phyloP scores from a whole-genome alignment of 2,329 filamentous ascomycete genomes.

The Myriosclerotinia duriaeana region DNA sequence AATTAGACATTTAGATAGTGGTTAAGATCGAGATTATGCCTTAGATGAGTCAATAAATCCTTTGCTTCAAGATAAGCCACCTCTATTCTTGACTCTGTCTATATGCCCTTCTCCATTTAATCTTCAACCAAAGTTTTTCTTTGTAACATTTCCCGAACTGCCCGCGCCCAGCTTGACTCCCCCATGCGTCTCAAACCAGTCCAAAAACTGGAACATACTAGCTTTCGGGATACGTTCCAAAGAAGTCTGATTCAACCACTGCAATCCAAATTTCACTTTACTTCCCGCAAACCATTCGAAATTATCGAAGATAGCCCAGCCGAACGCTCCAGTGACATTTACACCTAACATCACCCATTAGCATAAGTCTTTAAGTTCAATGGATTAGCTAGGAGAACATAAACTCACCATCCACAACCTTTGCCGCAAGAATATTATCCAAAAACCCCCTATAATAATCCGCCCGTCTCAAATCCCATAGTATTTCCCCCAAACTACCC shows the following conservation, averaged over 20 bases:
- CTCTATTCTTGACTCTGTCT: not conserved
- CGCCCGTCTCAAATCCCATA: conserved; percentile 76
- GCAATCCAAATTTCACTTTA: conserved; percentile 34
- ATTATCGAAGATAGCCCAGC: conserved; percentile 78
- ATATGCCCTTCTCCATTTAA: not conserved
- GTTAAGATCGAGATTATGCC: not conserved
- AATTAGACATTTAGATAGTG: not conserved
- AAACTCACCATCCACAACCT: conserved; percentile 59
- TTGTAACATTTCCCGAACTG: conserved; percentile 14
- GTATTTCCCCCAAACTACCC: conserved; percentile 45
- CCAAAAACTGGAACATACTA: conserved; percentile 38
- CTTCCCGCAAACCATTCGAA: conserved; percentile 46
- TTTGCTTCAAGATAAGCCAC: not conserved
- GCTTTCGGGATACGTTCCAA: conserved; percentile 37
- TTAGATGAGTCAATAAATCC: not conserved
- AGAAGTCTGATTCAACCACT: conserved; percentile 43
- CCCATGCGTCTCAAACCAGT: conserved; percentile 36
- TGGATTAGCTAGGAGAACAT: not conserved
- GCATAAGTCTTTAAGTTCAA: not conserved
- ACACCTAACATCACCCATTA: conserved; percentile 48
- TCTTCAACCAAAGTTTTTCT: not conserved
- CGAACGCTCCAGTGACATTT: conserved; percentile 77
- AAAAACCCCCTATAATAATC: conserved; percentile 78
- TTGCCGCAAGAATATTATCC: conserved; percentile 62
- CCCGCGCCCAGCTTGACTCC: conserved; percentile 22